Evolutionary conservation across 2,329 filamentous ascomycete genomes (phyloP), one percentile per base, ranked within the genome.

Genomic region (Albophoma yamanashiensis): DNA sequence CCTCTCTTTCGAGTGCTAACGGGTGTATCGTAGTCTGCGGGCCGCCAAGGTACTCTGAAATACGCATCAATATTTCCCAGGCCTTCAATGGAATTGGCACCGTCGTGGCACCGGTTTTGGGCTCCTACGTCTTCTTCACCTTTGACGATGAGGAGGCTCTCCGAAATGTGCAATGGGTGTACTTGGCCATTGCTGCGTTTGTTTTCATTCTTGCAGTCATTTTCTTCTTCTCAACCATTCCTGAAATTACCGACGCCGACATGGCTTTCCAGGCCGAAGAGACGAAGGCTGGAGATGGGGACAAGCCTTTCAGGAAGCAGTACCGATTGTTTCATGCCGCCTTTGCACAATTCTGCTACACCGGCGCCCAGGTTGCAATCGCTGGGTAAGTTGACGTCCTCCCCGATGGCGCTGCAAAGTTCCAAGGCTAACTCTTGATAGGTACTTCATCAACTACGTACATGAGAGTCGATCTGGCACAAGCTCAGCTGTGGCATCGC

Each of bases 301-400:
- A 85, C 64, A 81, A 84, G 69, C 85, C 88, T 0, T 82, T 91
- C 64, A 75, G 78, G 67, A 88, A 89, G 73, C 87, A 91, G 66
- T 91, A 89, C 71, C 83, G 84, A 27, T 78, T 92, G 2, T 91
- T 92, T 78, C 88, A 91, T 67, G 89, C 88, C 14, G 83, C 88
- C 0, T 82, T 86, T 65, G 87, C 88, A 0, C 89, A 93, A 65
- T 92, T 92, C 73, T 89, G 86, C 70, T 94, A 93, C 70, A 88
- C 78, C 0, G 89, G 89, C 55, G 84, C 88, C 0, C 89, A 92
- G 69, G 78, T 87, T 43, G 83, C 82, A 59, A 83, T 87, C 59
- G 85, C 85, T 12, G 47, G 47, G 47, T 52, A 52, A 20, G 47
- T 34, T 34, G 25, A 27, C 14, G 17, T 9, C 9, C 14, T 7